Percentiles rank a stretch among this genome's conserved stretches.
phyloP scores from a whole-genome alignment of 192 early-diverging fungal genomes.

The Entophlyctis helioformis region DNA sequence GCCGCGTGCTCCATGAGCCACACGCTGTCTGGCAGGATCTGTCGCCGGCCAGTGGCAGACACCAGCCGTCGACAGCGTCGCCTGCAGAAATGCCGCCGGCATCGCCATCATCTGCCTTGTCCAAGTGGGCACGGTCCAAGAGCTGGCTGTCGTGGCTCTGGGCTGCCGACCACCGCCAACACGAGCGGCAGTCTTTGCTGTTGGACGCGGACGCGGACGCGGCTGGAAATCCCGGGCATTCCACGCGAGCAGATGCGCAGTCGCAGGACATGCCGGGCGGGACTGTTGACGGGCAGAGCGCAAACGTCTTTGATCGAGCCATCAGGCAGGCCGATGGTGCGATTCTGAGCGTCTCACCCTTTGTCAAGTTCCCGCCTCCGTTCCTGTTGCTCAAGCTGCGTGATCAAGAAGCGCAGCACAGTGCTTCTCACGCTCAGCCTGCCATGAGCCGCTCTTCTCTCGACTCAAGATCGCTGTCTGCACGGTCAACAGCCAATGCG shows the following conservation, averaged over 20 bases:
- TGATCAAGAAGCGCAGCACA: conserved; percentile 9
- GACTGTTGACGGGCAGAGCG: no score
- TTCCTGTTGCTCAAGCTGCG: conserved; percentile 12
- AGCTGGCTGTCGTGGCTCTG: not conserved
- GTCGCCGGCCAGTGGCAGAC: not conserved
- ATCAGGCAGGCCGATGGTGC: conserved; percentile 13
- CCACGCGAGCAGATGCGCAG: not conserved
- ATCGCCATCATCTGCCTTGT: conserved; percentile 1
- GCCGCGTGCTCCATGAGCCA: conserved; percentile 8
- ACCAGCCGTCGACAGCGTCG: not conserved
- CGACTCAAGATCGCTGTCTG: not conserved
- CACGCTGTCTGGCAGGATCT: not conserved
- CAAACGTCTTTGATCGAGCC: conserved; percentile 16
- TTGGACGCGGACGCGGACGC: not conserved
- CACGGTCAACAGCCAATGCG: not conserved
- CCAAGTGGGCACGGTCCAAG: conserved; percentile 3
- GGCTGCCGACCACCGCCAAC: not conserved
- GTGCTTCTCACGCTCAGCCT: not conserved
- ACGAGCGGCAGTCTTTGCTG: not conserved
- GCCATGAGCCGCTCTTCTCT: no score
- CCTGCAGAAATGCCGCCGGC: conserved; percentile 1
- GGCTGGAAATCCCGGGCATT: not conserved
- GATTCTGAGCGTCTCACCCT: conserved; percentile 15
- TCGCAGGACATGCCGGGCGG: not conserved
- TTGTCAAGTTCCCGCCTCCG: conserved; percentile 14